Evolutionary conservation across 139 green algal genomes (phyloP), one percentile per base, ranked within the genome.

Genomic region (Chlamydomonas sp.): DNA sequence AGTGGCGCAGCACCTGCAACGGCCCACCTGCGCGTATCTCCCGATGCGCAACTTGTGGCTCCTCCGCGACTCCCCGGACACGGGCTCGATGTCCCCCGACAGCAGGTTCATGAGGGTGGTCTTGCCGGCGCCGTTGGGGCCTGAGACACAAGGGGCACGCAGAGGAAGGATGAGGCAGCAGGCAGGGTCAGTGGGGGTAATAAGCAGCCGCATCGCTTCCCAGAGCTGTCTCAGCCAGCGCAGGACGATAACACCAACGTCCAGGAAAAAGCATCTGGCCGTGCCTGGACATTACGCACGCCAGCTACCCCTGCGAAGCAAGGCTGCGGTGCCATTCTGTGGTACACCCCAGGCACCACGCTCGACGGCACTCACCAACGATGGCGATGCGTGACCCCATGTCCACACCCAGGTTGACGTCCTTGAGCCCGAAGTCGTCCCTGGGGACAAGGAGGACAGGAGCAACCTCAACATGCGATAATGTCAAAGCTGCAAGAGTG

Each of bases 61-160:
- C 20, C 95, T 94, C n/a, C 98, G 91, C 77, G 92, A 94, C 87
- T 99, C 97, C 60, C 98, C 98, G 16, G 80, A 67, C 6, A 94
- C 97, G 18, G 98, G 97, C 60, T 95, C 89, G 57, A 99, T 91
- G 92, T 99, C 98, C 57, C 98, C 94, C 57, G 90, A 95, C 62
- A 99, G 87, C 78, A 99, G 93, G 92, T 99, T 99, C 95, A 99
- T 98, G 73, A 99, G 92, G 57, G 98, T 99, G 59, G 97, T 98
- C 91, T 97, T 97, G 76, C 96, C 96, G 15, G 95, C 97, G 31
- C 98, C 98, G 89, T 99, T 99, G 68, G 98, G 98, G 15, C 90
- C 83, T 87, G 83, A 1, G 31, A 16, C 0, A 59, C 17, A 20
- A 4, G 71, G 5, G 68, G 12, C 12, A 18, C 18, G 69, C 17